Evolutionary conservation across 2,329 filamentous ascomycete genomes (phyloP), one percentile per base, ranked within the genome.

Genomic region (Cladophialophora immunda): DNA sequence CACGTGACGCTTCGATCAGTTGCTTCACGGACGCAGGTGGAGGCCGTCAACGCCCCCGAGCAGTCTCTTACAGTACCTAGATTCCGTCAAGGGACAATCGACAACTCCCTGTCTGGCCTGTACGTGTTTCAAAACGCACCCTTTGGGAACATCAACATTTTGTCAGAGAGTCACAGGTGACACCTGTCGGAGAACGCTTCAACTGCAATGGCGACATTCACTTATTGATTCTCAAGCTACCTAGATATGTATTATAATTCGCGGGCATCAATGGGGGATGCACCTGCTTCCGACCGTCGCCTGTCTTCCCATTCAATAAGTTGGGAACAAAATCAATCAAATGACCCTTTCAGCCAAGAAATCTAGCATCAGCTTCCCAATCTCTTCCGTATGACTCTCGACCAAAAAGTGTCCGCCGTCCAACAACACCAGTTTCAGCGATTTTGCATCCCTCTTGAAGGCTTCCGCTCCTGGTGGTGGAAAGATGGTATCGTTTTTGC

Each of bases 361-460:
- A 2, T 72, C 71, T 65, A 79, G 41, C 6, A 82, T 77, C 62
- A 77, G 65, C 32, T 68, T 60, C 3, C 74, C 79, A 68, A 83
- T 77, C 45, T 79, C 72, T 56, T 73, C 73, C 4, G 75, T 73
- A 56, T 81, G 75, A 64, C 76, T 82, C 72, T 83, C 81, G 11
- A 77, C 72, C 15, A 85, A 83, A 79, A 88, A 88, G 76, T 89
- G 86, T 0, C 85, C 85, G 1, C 81, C 82, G 73, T 89, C 85
- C 50, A 88, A 71, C 57, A 84, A 77, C 67, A 81, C 77, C 45
- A 87, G 72, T 73, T 85, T 81, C 4, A 83, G 78, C 27, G 81
- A 75, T 8, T 78, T 75, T 15, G 85, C 74, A 76, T 89, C 86
- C 25, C 72, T 76, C 72, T 80, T 81, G 70, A 78, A 89, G 0